A percentile compares a stretch with the other conserved stretches of the same genome.
Evolutionary conservation across 2,329 filamentous ascomycete species (phyloP).

Genomic region (Chalara sp.): DNA sequence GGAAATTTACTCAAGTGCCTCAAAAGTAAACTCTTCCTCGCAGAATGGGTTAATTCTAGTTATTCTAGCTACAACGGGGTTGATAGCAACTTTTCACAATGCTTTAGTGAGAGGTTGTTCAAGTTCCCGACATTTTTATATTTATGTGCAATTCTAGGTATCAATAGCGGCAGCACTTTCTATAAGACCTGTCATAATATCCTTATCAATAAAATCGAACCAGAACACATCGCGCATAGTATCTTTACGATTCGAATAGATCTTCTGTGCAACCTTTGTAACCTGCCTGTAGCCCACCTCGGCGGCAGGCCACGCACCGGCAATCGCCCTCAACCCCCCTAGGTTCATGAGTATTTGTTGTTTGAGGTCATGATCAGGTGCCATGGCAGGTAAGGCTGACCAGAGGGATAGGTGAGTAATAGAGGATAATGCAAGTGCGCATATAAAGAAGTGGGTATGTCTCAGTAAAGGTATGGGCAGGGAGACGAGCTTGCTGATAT

Average conservation of each 20-base stretch:
- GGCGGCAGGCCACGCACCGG: conserved; percentile 14
- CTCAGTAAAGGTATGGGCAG: conserved; percentile 64
- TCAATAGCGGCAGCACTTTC: neutral
- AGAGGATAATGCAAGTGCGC: conserved; percentile 68
- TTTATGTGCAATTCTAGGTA: conserved; percentile 18
- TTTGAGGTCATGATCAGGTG: conserved; percentile 57
- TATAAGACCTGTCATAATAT: neutral
- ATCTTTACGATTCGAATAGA: conserved; percentile 33
- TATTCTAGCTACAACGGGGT: too few species aligned
- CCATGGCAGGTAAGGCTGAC: conserved; percentile 55
- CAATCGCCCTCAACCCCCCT: conserved; percentile 14
- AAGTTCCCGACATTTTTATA: too few species aligned
- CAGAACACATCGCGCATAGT: conserved; percentile 7
- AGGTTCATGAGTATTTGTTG: conserved; percentile 73
- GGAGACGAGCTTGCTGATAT: conserved; percentile 67
- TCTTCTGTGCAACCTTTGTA: conserved; percentile 66
- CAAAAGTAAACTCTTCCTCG: too few species aligned
- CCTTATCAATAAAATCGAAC: conserved; percentile 7
- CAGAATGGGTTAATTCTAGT: too few species aligned
- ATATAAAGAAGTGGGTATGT: conserved; percentile 79
- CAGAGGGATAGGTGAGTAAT: conserved; percentile 78
- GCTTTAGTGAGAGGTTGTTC: too few species aligned
- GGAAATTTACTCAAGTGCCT: too few species aligned
- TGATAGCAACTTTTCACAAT: too few species aligned
- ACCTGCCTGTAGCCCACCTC: conserved; percentile 69